Evolutionary conservation across 768 basidiomycete genomes (phyloP), one percentile per base, ranked within the genome.

Genomic region (Tulasnella sp.): DNA sequence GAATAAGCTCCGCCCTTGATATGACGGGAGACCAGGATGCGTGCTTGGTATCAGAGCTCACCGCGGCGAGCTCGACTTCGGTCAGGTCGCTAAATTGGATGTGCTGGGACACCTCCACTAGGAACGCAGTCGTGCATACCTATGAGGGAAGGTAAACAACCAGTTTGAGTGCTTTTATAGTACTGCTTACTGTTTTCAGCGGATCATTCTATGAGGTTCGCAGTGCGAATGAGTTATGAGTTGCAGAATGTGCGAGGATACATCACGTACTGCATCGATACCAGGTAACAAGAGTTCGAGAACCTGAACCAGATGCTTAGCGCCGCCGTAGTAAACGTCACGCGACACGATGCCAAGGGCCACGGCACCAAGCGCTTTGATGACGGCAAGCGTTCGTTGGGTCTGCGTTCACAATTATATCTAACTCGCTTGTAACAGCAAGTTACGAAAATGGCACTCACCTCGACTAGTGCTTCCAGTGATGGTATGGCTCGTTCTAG

Each of bases 401-500:
- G 96, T 98, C 83, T 81, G 64, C 3, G 26, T 6, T 22, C 64
- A 66, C 19, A 37, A n/a, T n/a, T n/a, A n/a, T n/a, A n/a, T 12
- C 47, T n/a, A n/a, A n/a, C n/a, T 39, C 75, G 36, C 7, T 26
- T 1, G 32, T 12, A 39, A 35, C 36, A 35, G 2, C 14, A 22
- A 3, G 34, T 36, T 52, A 26, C 3, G 12, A 19, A 40, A 17
- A 41, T 8, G 26, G 12, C 29, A 76, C 83, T 59, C 75, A 89
- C 91, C 85, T 95, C 93, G 17, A 89, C 88, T n/a, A 95, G 81
- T 3, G 91, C 88, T 79, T 95, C 92, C n/a, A 97, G 80, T 0
- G 92, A 90, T 1, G 93, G 75, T 95, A 94, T 1, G 92, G 92
- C 93, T 39, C 95, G 87, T 77, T 97, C 95, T 29, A 98, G 84